phyloP scores from a whole-genome alignment of 129 eudicot genomes.

The Silybum marianum region DNA sequence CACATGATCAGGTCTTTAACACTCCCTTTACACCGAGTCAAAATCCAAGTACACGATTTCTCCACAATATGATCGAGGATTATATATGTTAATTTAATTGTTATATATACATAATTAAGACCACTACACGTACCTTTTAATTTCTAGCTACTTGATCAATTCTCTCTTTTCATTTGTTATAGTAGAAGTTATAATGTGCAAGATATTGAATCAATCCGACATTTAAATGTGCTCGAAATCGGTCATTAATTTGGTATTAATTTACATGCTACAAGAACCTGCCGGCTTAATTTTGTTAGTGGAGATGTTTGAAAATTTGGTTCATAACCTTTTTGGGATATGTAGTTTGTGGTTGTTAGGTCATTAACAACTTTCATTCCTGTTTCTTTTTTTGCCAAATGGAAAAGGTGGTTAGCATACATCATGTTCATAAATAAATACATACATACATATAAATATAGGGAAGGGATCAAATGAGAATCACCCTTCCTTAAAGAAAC shows the following conservation, averaged over 20 bases:
- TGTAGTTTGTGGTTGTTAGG: neutral
- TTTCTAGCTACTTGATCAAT: too few relatives aligned
- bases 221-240: conserved; percentile 17
- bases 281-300: conserved; percentile 25
- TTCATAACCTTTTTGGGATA: conserved; percentile 4
- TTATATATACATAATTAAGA: neutral
- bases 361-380: neutral
- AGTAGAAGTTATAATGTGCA: neutral
- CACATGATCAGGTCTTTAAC: too few relatives aligned
- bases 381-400: neutral
- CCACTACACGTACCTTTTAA: too few relatives aligned
- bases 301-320: conserved; percentile 30
- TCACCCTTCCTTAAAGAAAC: too few relatives aligned
- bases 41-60: too few relatives aligned
- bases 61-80: too few relatives aligned
- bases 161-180: too few relatives aligned
- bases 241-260: too few relatives aligned
- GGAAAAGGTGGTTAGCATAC: neutral
- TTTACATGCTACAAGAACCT: conserved; percentile 17
- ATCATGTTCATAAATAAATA: neutral
- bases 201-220: conserved; percentile 9
- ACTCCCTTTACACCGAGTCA: too few relatives aligned
- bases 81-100: too few relatives aligned
- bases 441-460: too few relatives aligned
- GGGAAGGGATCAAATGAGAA: too few relatives aligned